Conservation (phyloP, 1,284 basidiomycete species). For the Irpex rosettiformis region DNA sequence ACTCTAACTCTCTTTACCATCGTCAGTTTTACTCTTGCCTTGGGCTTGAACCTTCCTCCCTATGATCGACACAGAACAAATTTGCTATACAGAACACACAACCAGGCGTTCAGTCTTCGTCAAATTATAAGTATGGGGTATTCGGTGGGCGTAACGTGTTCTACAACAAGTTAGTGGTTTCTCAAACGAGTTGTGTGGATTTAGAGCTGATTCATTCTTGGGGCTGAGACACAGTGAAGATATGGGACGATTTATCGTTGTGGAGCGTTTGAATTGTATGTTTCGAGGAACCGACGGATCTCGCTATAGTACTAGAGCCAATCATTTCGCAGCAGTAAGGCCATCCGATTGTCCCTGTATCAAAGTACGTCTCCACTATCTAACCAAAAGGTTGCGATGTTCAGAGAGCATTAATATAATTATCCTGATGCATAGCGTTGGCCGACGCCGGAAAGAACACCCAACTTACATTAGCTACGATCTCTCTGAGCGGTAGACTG, state of each 20-base stretch:
- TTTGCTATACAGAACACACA: conserved; percentile 62
- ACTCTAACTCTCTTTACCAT: conserved; percentile 66
- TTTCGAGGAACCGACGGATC: neutral
- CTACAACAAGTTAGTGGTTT: conserved; percentile 54
- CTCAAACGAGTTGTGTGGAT: conserved; percentile 33
- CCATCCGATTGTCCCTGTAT: conserved; percentile 70
- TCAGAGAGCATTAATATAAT: neutral
- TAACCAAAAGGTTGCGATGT: too few relatives aligned
- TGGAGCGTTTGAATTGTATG: conserved; percentile 37
- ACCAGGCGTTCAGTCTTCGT: conserved; percentile 65
- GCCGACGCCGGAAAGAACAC: conserved; percentile 44
- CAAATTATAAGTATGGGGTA: conserved; percentile 63
- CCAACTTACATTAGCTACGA: conserved; percentile 56
- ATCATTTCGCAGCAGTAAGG: conserved; percentile 74
- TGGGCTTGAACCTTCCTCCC: too few relatives aligned
- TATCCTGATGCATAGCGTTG: conserved; percentile 54
- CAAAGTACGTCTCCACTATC: conserved; percentile 52
- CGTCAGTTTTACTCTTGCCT: too few relatives aligned
- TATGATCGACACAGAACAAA: neutral
- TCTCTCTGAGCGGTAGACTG: neutral
- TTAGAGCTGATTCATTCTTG: neutral
- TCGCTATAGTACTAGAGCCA: conserved; percentile 47
- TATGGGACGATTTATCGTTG: conserved; percentile 69
- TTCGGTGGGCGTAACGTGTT: conserved; percentile 47
- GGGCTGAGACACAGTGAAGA: conserved; percentile 67